Evolutionary conservation across 1,284 basidiomycete species (phyloP).

Genomic region (Cutaneotrichosporon sp.): DNA sequence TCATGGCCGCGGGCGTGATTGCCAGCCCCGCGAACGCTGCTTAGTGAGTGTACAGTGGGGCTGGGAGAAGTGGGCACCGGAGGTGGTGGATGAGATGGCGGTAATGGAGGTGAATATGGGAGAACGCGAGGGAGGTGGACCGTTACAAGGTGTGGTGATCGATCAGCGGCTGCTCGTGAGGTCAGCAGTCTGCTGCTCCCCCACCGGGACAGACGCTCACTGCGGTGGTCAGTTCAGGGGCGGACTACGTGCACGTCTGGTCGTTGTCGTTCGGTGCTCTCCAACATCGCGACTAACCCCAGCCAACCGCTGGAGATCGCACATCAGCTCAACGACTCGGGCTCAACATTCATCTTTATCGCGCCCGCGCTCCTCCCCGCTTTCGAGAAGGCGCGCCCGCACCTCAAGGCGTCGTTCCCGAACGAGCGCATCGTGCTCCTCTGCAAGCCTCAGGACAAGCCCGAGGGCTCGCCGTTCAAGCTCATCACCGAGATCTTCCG

Average conservation of each 20-base stretch:
- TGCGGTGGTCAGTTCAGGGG: too few species aligned
- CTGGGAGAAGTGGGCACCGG: too few species aligned
- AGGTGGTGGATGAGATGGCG: too few species aligned
- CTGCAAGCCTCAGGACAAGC: constrained; percentile 5
- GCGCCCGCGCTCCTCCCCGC: constrained; percentile 59
- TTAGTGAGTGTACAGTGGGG: constrained; percentile 17
- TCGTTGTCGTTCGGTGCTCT: too few species aligned
- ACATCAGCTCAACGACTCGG: constrained; percentile 58
- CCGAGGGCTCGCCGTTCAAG: constrained; percentile 14
- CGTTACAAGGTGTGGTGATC: too few species aligned
- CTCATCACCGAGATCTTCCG: constrained; percentile 13
- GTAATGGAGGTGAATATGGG: too few species aligned
- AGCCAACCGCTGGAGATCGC: constrained; percentile 42
- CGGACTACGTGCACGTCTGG: too few species aligned
- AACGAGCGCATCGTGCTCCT: constrained; percentile 37
- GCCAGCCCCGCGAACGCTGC: constrained; percentile 45
- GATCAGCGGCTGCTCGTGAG: too few species aligned
- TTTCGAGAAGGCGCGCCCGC: constrained; percentile 33
- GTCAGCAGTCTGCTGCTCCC: too few species aligned
- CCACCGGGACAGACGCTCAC: too few species aligned
- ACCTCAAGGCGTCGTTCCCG: constrained; percentile 18
- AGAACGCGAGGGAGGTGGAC: too few species aligned
- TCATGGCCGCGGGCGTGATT: constrained; percentile 47
- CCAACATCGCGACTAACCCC: not conserved
- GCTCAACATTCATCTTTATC: constrained; percentile 61